These are phyloP conservation scores for Capronia americana DNA, from an alignment of 2,329 filamentous ascomycete genomes.

Conservation along the genomic window DNA sequence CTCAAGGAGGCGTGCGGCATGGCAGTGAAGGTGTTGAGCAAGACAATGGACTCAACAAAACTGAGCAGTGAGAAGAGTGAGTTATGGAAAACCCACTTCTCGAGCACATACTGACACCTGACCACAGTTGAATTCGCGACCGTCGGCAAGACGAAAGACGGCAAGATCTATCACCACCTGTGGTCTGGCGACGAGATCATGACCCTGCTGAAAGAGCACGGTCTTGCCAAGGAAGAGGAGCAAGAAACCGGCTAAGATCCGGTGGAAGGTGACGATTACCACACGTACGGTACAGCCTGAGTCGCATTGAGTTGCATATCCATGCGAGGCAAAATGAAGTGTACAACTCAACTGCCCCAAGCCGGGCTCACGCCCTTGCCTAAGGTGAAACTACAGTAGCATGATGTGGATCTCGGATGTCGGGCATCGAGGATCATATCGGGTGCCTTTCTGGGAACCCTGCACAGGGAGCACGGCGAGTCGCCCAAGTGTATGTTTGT, in stretches of 20 bases:
- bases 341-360: not conserved
- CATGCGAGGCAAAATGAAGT: not conserved
- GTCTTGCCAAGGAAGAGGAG: slow-evolving; percentile 84
- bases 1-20: slow-evolving; percentile 95
- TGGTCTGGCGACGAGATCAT: slow-evolving; percentile 98
- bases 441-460: not conserved
- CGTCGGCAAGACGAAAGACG: slow-evolving; percentile 91
- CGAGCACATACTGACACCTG: slow-evolving; percentile 14
- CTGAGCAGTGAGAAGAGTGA: slow-evolving; percentile 98
- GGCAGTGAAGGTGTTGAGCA: slow-evolving; percentile 98
- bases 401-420: not conserved
- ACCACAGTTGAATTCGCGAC: slow-evolving; percentile 91
- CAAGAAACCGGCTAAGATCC: slow-evolving; percentile 59
- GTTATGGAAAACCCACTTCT: slow-evolving; percentile 47
- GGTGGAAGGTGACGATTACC: not conserved
- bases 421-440: not conserved
- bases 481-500: not conserved
- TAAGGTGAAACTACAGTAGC: not conserved
- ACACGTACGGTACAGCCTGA: not conserved
- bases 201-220: slow-evolving; percentile 90
- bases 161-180: slow-evolving; percentile 96
- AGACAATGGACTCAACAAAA: slow-evolving; percentile 99
- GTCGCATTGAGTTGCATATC: not conserved
- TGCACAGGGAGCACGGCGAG: not conserved
- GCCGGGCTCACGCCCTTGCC: not conserved